Conservation (phyloP, 1,284 basidiomycete genomes). For the Boletus mariae region DNA sequence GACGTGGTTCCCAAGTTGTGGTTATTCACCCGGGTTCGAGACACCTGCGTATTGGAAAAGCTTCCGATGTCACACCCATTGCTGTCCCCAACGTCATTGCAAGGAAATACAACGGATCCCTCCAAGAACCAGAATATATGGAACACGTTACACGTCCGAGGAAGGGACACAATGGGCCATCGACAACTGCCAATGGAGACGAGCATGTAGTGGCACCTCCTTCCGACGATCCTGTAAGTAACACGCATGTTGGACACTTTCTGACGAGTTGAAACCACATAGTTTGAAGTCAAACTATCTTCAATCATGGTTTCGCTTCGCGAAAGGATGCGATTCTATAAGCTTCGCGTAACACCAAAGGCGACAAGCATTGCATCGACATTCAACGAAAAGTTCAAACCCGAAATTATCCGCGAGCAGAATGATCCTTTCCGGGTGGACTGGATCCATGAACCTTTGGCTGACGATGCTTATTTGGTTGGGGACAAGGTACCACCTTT, state of each 20-base stretch:
- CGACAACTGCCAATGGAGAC: constrained; percentile 34
- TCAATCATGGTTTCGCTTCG: constrained; percentile 73
- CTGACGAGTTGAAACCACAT: constrained; percentile 5
- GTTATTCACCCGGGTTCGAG: constrained; percentile 95
- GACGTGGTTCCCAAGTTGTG: constrained; percentile 73
- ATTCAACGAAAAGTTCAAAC: constrained; percentile 74
- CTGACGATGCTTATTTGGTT: constrained; percentile 49
- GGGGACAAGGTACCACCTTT: constrained; percentile 61
- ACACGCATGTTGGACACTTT: background rate
- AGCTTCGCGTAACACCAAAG: constrained; percentile 76
- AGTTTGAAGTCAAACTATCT: constrained; percentile 74
- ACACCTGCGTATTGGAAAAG: constrained; percentile 82
- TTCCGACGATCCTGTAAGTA: constrained; percentile 61
- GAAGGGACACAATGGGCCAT: constrained; percentile 28
- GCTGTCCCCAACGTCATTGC: constrained; percentile 79
- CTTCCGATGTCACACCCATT: constrained; percentile 81
- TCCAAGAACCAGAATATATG: constrained; percentile 42
- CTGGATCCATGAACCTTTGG: constrained; percentile 61
- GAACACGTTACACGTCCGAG: constrained; percentile 53
- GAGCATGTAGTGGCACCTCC: constrained; percentile 43
- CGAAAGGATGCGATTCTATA: constrained; percentile 85
- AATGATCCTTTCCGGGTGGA: constrained; percentile 80
- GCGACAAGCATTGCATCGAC: constrained; percentile 68
- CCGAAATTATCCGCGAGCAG: constrained; percentile 76
- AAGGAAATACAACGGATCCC: constrained; percentile 47